These are phyloP conservation scores for Aspergillus bertholletiae DNA, from an alignment of 495 filamentous ascomycete genomes.

Conservation along the genomic window DNA sequence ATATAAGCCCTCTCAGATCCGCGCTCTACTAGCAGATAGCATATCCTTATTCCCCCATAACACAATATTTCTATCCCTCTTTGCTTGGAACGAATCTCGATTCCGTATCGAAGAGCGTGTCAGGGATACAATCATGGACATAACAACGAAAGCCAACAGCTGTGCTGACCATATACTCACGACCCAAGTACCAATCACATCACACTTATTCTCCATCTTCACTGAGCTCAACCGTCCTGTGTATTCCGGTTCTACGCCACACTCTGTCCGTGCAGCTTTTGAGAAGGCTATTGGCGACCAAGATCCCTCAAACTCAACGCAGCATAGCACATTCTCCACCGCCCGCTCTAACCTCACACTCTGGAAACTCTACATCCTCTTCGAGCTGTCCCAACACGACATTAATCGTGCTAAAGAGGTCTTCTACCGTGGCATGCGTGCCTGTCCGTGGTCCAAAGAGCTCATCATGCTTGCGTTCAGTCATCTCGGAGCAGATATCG, in stretches of 20 bases:
- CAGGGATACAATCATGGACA: slow-evolving; percentile 51
- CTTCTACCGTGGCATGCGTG: slow-evolving; percentile 46
- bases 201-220: slow-evolving; percentile 62
- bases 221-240: slow-evolving; percentile 53
- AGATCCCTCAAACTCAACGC: slow-evolving; percentile 22
- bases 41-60: slow-evolving; percentile 68
- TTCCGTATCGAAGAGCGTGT: slow-evolving; percentile 71
- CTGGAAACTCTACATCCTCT: slow-evolving; percentile 68
- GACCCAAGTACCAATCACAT: slow-evolving; percentile 44
- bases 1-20: slow-evolving; percentile 62
- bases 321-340: slow-evolving; percentile 34
- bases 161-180: slow-evolving; percentile 12
- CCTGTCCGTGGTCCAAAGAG: slow-evolving; percentile 76
- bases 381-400: slow-evolving; percentile 39
- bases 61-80: slow-evolving; percentile 70
- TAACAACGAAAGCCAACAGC: slow-evolving; percentile 28
- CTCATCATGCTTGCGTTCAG: slow-evolving; percentile 61
- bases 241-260: slow-evolving; percentile 46
- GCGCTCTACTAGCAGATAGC: slow-evolving; percentile 54
- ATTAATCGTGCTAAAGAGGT: slow-evolving; percentile 43
- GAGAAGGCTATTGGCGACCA: slow-evolving; percentile 58
- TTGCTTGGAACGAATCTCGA: slow-evolving; percentile 65
- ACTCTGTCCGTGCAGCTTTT: slow-evolving; percentile 64
- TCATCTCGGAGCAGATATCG: slow-evolving; percentile 35
- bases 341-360: slow-evolving; percentile 44